Evolutionary conservation across 768 basidiomycete genomes (phyloP).

Genomic region (Lactarius akahatsu): DNA sequence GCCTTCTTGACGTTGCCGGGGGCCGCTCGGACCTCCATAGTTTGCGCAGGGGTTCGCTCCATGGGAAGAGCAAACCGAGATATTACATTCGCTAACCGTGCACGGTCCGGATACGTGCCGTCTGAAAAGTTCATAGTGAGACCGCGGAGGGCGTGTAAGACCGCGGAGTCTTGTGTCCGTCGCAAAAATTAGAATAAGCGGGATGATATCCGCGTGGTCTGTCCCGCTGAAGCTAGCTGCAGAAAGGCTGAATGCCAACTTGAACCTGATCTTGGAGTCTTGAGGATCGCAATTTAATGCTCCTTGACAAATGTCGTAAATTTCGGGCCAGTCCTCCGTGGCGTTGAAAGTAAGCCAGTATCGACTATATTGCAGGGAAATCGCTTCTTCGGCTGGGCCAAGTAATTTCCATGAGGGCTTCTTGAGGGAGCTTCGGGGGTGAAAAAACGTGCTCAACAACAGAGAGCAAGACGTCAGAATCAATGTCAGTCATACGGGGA

Average conservation of each 20-base stretch:
- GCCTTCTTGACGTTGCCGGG: not conserved
- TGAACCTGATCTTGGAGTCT: not conserved
- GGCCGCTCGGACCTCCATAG: not conserved
- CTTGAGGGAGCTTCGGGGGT: constrained; percentile 21
- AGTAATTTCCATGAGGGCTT: constrained; percentile 9
- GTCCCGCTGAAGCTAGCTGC: constrained; percentile 1
- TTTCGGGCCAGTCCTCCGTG: constrained; percentile 3
- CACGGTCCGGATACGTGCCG: not conserved
- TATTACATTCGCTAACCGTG: not conserved
- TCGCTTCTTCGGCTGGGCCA: not conserved
- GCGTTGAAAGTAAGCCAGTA: constrained; percentile 15
- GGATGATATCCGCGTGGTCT: not conserved
- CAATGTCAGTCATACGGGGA: not conserved
- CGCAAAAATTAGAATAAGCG: not conserved
- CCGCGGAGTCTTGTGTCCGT: not conserved
- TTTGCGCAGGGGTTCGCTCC: not conserved
- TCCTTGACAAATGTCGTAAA: constrained; percentile 6
- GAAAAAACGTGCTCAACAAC: constrained; percentile 19
- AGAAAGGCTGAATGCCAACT: constrained; percentile 10
- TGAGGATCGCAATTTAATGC: not conserved
- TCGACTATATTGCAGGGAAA: constrained; percentile 11
- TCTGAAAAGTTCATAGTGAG: constrained; percentile 31
- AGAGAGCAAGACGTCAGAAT: not conserved
- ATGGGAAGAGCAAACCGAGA: not conserved
- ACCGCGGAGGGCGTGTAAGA: not conserved